A percentile compares a stretch with the other conserved stretches of the same genome.
These are phyloP conservation scores for Neurospora sp. DNA, from an alignment of 495 filamentous ascomycete genomes.

Conservation along the genomic window DNA sequence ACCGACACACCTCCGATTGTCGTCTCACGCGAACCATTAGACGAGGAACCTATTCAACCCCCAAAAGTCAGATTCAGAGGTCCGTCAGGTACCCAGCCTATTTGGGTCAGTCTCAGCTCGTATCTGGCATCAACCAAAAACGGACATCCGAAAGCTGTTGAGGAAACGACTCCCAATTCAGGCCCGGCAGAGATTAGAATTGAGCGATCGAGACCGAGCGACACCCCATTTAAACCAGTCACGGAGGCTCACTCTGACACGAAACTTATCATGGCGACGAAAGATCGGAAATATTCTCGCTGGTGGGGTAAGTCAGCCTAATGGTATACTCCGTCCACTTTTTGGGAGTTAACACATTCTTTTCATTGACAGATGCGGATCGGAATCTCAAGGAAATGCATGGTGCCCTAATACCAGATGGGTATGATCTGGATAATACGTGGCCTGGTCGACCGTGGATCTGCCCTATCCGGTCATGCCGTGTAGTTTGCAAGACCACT, in stretches of 20 bases:
- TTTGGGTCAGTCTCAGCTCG: neutral
- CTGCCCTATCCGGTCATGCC: constrained; percentile 18
- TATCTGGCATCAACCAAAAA: neutral
- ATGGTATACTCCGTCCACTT: neutral
- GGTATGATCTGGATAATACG: constrained; percentile 12
- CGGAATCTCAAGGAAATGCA: neutral
- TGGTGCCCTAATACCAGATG: constrained; percentile 18
- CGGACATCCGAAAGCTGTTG: neutral
- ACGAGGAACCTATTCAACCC: neutral
- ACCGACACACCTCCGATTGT: neutral
- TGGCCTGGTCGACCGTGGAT: constrained; percentile 10
- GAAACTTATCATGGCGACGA: neutral
- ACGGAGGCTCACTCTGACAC: neutral
- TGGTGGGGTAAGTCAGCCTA: neutral
- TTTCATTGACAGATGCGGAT: neutral
- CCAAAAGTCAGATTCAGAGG: neutral
- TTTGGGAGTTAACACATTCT: neutral
- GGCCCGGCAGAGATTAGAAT: neutral
- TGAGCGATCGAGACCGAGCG: neutral
- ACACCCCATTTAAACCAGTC: neutral
- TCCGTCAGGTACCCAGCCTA: neutral
- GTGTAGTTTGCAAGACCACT: constrained; percentile 2
- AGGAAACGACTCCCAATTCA: neutral
- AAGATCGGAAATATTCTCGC: neutral
- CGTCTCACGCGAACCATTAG: neutral